A percentile compares a stretch with the other conserved stretches of the same genome.
phyloP scores from a whole-genome alignment of 768 basidiomycete genomes.

The Mycena polygramma region DNA sequence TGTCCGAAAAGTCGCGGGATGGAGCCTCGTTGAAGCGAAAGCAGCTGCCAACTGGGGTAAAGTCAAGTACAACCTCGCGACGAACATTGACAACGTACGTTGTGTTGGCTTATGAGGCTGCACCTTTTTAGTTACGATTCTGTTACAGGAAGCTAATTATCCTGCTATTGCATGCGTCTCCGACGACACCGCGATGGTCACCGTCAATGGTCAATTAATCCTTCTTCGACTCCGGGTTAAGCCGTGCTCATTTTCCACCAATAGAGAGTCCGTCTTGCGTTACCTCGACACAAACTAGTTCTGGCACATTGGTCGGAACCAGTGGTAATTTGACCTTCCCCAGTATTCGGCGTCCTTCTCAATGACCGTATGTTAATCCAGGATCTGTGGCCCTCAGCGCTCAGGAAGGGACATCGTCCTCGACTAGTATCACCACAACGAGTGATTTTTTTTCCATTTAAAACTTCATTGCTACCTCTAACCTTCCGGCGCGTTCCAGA shows the following conservation, averaged over 20 bases:
- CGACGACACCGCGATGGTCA: constrained; percentile 3
- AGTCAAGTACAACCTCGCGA: constrained; percentile 19
- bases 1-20: constrained; percentile 8
- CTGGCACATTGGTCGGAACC: constrained; percentile 26
- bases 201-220: neutral
- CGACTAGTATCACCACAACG: constrained; percentile 22
- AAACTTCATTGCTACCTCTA: neutral
- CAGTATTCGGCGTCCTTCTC: neutral
- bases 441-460: neutral
- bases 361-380: neutral
- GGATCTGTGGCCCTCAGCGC: constrained; percentile 26
- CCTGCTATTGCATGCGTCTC: constrained; percentile 28
- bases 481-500: neutral
- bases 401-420: constrained; percentile 13
- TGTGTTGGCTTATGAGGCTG: neutral
- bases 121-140: neutral
- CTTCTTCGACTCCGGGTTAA: neutral
- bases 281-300: constrained; percentile 20
- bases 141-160: constrained; percentile 19
- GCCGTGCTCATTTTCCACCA: neutral
- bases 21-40: constrained; percentile 16
- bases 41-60: constrained; percentile 25
- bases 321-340: constrained; percentile 11
- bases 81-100: constrained; percentile 25
- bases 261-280: constrained; percentile 21